Evolutionary conservation across 164 flowering plant genomes (phyloP).

Genomic region (Sedum album): DNA sequence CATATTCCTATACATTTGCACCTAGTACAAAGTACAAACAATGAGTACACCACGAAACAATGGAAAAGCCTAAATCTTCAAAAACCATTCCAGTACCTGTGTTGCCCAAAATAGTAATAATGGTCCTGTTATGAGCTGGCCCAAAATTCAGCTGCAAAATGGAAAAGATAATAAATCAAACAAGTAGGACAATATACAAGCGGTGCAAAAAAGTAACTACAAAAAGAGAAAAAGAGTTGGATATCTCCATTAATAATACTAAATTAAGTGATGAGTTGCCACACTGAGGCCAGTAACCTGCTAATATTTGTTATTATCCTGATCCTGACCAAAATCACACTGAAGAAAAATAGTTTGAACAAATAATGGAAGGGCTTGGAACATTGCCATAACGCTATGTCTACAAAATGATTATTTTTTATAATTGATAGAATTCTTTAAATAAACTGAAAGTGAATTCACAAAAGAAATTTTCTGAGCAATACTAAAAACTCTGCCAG

Average conservation of each 20-base stretch:
- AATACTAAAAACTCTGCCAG: not conserved
- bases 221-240: not conserved
- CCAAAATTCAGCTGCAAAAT: constrained; percentile 53
- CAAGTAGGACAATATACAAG: not conserved
- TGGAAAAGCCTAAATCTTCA: not conserved
- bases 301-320: no score
- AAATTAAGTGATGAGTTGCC: not conserved
- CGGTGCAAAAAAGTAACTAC: not conserved
- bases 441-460: not conserved
- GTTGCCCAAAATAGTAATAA: constrained; percentile 62
- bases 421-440: not conserved
- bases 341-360: not conserved
- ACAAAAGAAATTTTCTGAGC: not conserved
- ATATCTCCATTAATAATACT: not conserved
- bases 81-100: constrained; percentile 37
- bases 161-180: not conserved
- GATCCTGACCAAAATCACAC: not conserved
- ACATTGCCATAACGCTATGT: not conserved
- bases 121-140: constrained; percentile 39
- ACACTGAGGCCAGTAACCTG: not conserved
- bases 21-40: not conserved
- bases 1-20: not conserved
- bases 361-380: not conserved
- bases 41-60: not conserved
- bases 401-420: not conserved